Conservation (phyloP, 805 yeast genomes). For the Yamadazyma laniorum region DNA sequence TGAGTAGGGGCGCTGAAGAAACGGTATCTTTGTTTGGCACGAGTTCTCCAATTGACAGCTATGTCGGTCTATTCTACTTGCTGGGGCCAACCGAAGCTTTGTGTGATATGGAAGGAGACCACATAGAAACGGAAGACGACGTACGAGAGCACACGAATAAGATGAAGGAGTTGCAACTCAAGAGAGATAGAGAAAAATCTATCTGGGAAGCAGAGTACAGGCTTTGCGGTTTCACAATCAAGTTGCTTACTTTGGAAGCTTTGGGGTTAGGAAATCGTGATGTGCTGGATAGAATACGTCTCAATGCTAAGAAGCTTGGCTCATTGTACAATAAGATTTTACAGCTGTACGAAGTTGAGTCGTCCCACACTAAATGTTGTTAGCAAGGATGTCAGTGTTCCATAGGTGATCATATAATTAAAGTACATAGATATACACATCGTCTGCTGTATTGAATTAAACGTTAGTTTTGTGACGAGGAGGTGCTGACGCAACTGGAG, state of each 20-base stretch:
- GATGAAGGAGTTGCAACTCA: constrained; percentile 2
- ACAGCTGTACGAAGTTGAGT: not conserved
- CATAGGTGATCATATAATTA: no score
- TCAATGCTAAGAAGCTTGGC: constrained; percentile 39
- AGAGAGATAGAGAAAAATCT: constrained; percentile 7
- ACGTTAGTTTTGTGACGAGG: no score
- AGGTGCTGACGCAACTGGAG: constrained; percentile 11
- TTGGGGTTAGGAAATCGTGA: constrained; percentile 28
- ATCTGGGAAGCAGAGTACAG: constrained; percentile 41
- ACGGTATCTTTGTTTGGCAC: not conserved
- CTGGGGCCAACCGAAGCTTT: constrained; percentile 5
- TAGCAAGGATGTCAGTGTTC: no score
- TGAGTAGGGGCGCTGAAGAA: constrained; percentile 1
- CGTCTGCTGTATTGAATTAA: not conserved
- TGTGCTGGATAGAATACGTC: constrained; percentile 29
- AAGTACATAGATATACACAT: not conserved
- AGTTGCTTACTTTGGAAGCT: constrained; percentile 34
- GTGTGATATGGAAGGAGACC: constrained; percentile 4
- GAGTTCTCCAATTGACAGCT: not conserved
- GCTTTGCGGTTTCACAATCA: constrained; percentile 41
- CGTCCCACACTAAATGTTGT: not conserved
- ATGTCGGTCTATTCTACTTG: not conserved
- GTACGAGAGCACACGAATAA: not conserved
- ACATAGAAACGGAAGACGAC: constrained; percentile 12
- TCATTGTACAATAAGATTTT: constrained; percentile 21